These are phyloP conservation scores for Hypomontagnella monticulosa DNA, from an alignment of 495 filamentous ascomycete genomes.

Conservation along the genomic window DNA sequence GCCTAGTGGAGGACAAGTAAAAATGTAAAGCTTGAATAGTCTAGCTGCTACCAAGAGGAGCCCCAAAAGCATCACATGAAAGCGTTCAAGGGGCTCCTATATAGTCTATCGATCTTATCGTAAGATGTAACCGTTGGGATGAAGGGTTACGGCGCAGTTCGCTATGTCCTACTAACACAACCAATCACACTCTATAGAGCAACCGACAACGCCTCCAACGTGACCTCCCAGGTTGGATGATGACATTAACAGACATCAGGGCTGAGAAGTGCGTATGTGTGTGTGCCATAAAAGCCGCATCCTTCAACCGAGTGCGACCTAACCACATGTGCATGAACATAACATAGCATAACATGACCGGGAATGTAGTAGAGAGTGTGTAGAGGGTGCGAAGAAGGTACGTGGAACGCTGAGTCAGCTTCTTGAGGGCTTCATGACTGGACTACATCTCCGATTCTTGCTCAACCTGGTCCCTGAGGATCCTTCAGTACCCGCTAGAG, in stretches of 20 bases:
- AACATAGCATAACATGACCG: not conserved
- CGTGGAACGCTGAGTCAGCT: not conserved
- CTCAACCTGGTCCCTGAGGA: not conserved
- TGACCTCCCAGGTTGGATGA: constrained; percentile 10
- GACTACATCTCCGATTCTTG: not conserved
- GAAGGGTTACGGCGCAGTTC: not conserved
- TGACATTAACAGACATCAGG: not conserved
- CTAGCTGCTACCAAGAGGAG: too few species aligned
- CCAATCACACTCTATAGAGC: not conserved
- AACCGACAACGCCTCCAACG: not conserved
- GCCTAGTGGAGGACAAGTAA: too few species aligned
- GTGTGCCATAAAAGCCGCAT: constrained; percentile 4
- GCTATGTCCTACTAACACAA: constrained; percentile 4
- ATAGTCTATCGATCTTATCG: constrained; percentile 6
- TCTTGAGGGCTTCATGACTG: not conserved
- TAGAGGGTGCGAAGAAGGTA: too few species aligned
- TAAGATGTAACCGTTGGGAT: not conserved
- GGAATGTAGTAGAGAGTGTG: not conserved
- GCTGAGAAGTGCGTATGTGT: not conserved
- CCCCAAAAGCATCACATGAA: too few species aligned
- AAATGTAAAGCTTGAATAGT: too few species aligned
- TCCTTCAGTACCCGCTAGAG: not conserved
- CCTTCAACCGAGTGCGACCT: constrained; percentile 13
- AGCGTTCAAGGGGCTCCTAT: not conserved
- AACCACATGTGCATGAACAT: constrained; percentile 16